phyloP scores from a whole-genome alignment of 768 basidiomycete genomes.

The Kwoniella sp. region DNA sequence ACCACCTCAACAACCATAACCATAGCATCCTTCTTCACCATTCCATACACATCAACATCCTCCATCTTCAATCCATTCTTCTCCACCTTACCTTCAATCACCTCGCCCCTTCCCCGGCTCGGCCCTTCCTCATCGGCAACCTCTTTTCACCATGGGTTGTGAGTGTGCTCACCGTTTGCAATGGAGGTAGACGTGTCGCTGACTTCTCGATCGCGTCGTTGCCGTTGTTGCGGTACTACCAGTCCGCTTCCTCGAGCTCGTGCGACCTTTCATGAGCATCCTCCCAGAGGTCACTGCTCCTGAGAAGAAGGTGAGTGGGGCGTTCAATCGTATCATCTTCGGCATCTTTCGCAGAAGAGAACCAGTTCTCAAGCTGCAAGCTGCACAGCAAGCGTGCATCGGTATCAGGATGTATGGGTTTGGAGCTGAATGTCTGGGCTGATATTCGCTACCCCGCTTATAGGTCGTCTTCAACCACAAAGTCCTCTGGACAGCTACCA shows the following conservation, averaged over 20 bases:
- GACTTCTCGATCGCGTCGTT: neutral
- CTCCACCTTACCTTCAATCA: slow-evolving; percentile 13
- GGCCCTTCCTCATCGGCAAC: slow-evolving; percentile 13
- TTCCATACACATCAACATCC: slow-evolving; percentile 6
- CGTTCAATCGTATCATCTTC: too few species aligned
- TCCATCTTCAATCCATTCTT: slow-evolving; percentile 11
- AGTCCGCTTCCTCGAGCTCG: slow-evolving; percentile 98
- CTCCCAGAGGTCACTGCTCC: slow-evolving; percentile 97
- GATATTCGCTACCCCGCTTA: too few species aligned
- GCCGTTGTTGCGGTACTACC: slow-evolving; percentile 1
- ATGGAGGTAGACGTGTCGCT: neutral
- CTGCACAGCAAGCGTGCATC: too few species aligned
- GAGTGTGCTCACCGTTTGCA: slow-evolving; percentile 10
- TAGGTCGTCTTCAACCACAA: slow-evolving; percentile 99
- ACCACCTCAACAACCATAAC: too few species aligned
- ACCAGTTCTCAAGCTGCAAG: too few species aligned
- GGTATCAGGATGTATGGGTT: too few species aligned
- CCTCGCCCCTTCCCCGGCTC: slow-evolving; percentile 19
- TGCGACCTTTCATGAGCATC: slow-evolving; percentile 94
- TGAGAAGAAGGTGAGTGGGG: slow-evolving; percentile 77
- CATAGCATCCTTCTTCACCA: neutral
- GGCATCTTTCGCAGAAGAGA: too few species aligned
- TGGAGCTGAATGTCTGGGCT: too few species aligned
- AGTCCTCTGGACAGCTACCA: slow-evolving; percentile 97
- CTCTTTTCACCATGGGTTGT: slow-evolving; percentile 41